Percentiles rank a stretch among this genome's conserved stretches.
Conservation (phyloP, 1,284 basidiomycete genomes). For the Ganoderma resinaceum region DNA sequence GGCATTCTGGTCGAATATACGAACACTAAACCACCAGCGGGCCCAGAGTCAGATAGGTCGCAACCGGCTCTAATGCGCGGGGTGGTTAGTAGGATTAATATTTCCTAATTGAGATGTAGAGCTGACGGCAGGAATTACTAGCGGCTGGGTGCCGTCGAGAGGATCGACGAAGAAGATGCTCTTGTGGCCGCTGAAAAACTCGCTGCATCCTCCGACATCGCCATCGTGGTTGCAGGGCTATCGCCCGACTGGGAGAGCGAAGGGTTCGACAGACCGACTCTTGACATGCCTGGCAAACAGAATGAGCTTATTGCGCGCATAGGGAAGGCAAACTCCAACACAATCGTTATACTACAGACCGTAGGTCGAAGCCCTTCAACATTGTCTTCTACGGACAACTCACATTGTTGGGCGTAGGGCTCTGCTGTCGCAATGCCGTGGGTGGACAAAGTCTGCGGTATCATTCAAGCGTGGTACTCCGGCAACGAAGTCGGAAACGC, state of each 20-base stretch:
- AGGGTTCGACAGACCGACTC: slow-evolving; percentile 67
- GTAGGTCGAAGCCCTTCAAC: slow-evolving; percentile 47
- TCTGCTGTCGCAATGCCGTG: slow-evolving; percentile 75
- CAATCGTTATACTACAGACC: slow-evolving; percentile 71
- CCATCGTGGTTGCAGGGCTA: slow-evolving; percentile 68
- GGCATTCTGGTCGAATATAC: slow-evolving; percentile 68
- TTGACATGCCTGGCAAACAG: slow-evolving; percentile 64
- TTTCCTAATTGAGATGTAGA: slow-evolving; percentile 10
- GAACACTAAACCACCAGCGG: slow-evolving; percentile 59
- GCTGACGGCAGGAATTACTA: slow-evolving; percentile 30
- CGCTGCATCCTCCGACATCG: slow-evolving; percentile 63
- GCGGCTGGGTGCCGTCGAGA: slow-evolving; percentile 72
- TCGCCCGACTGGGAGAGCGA: slow-evolving; percentile 77
- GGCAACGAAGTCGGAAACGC: slow-evolving; percentile 82
- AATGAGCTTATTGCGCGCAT: slow-evolving; percentile 69
- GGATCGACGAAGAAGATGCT: slow-evolving; percentile 63
- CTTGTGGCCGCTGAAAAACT: slow-evolving; percentile 66
- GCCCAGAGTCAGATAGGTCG: slow-evolving; percentile 54
- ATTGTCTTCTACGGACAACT: slow-evolving; percentile 14
- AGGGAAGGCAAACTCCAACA: slow-evolving; percentile 65
- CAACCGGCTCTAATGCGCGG: slow-evolving; percentile 74
- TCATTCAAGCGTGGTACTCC: slow-evolving; percentile 74
- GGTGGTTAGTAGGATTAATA: slow-evolving; percentile 52
- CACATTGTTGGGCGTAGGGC: slow-evolving; percentile 47
- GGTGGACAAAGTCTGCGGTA: slow-evolving; percentile 56